Conservation (phyloP, 768 basidiomycete species). For the Naganishia randhawae region DNA sequence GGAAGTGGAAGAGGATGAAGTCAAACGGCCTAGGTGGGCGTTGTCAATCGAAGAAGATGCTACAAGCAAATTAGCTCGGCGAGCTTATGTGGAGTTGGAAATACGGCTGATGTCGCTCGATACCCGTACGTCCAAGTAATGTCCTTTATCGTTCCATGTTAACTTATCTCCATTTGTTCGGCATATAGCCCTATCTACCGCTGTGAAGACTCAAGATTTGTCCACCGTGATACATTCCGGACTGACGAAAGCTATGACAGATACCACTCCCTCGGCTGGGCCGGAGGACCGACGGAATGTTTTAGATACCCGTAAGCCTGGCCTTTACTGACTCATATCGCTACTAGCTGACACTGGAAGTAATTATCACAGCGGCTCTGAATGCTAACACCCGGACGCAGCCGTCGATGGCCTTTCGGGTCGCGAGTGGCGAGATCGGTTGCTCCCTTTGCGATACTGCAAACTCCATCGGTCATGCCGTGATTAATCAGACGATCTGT, state of each 20-base stretch:
- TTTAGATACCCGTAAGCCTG: slow-evolving; percentile 1
- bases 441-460: slow-evolving; percentile 6
- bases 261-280: background rate
- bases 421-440: slow-evolving; percentile 3
- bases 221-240: background rate
- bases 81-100: slow-evolving; percentile 22
- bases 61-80: background rate
- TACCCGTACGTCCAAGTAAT: background rate
- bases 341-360: background rate
- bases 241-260: background rate
- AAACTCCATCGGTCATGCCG: background rate
- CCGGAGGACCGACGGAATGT: background rate
- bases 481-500: slow-evolving; percentile 16
- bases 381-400: background rate
- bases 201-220: background rate
- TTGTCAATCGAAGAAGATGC: background rate
- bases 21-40: slow-evolving; percentile 4
- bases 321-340: too few species aligned
- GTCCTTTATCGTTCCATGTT: too few species aligned
- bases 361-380: background rate
- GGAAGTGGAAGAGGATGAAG: slow-evolving; percentile 14
- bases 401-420: background rate
- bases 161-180: too few species aligned
- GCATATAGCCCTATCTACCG: background rate
- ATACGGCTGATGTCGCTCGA: background rate